Evolutionary conservation across 2,329 filamentous ascomycete species (phyloP).

Genomic region (Hymenoscyphus occultus): DNA sequence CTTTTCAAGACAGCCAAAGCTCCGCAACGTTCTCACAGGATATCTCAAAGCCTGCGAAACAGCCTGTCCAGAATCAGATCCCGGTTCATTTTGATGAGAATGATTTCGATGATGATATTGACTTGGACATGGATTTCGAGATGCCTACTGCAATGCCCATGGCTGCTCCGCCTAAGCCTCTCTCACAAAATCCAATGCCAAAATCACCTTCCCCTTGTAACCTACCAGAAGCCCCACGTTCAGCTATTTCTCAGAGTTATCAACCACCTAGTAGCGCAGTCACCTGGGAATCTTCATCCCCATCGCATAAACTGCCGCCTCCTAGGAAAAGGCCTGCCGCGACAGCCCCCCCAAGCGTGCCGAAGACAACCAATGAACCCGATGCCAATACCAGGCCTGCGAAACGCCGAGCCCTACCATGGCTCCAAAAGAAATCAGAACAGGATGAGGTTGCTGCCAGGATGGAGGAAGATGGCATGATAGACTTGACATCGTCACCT

Average conservation of each 20-base stretch:
- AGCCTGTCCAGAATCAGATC: slow-evolving; percentile 19
- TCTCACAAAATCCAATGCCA: slow-evolving; percentile 32
- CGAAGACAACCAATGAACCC: slow-evolving; percentile 5
- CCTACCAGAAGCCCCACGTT: slow-evolving; percentile 8
- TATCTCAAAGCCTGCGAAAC: slow-evolving; percentile 27
- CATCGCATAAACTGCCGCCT: slow-evolving; percentile 41
- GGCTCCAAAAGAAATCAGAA: slow-evolving; percentile 33
- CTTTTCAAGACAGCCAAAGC: slow-evolving; percentile 46
- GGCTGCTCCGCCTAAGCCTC: slow-evolving; percentile 44
- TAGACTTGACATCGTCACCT: slow-evolving; percentile 17
- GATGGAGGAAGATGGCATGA: slow-evolving; percentile 21
- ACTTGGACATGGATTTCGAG: slow-evolving; percentile 57
- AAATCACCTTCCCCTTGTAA: slow-evolving; percentile 19
- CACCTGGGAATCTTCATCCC: slow-evolving; percentile 46
- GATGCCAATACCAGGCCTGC: slow-evolving; percentile 34
- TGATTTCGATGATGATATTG: slow-evolving; percentile 81
- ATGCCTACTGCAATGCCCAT: slow-evolving; percentile 24
- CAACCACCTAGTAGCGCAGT: slow-evolving; percentile 32
- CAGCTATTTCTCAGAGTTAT: slow-evolving; percentile 10
- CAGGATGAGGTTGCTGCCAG: slow-evolving; percentile 28
- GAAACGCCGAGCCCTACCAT: slow-evolving; percentile 39
- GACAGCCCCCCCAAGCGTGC: not conserved
- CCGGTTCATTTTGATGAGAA: slow-evolving; percentile 66
- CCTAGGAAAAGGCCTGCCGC: slow-evolving; percentile 8
- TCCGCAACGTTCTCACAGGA: slow-evolving; percentile 40